Evolutionary conservation across 768 basidiomycete species (phyloP).

Genomic region (Trametes cingulata): DNA sequence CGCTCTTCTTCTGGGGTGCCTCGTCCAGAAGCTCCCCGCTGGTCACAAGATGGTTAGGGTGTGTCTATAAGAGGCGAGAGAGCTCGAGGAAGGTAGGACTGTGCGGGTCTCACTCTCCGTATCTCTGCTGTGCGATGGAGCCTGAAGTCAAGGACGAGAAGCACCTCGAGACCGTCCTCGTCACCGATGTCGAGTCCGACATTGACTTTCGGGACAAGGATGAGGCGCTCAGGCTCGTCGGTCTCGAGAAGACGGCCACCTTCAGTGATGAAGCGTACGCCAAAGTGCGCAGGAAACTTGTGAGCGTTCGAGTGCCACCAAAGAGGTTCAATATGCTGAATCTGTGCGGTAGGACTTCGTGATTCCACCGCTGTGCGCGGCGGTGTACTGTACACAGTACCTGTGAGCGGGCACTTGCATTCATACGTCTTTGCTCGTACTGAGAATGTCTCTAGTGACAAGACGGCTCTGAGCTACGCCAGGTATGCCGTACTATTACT

Average conservation of each 20-base stretch:
- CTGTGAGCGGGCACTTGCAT: slow-evolving; percentile 40
- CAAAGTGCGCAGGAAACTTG: slow-evolving; percentile 59
- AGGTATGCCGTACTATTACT: slow-evolving; percentile 37
- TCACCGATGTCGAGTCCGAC: slow-evolving; percentile 8
- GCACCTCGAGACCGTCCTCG: slow-evolving; percentile 1
- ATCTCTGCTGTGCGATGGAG: background rate
- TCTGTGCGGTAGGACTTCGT: slow-evolving; percentile 42
- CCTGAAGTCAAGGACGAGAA: slow-evolving; percentile 16
- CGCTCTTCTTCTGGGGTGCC: background rate
- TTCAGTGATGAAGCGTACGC: slow-evolving; percentile 65
- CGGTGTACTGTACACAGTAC: slow-evolving; percentile 70
- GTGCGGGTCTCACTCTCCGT: background rate
- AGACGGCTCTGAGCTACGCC: slow-evolving; percentile 70
- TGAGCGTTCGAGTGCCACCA: slow-evolving; percentile 28
- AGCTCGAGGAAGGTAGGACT: background rate
- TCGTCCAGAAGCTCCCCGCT: background rate
- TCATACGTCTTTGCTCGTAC: background rate
- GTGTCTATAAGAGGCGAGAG: background rate
- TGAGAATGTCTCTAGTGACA: slow-evolving; percentile 46
- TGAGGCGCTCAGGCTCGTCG: slow-evolving; percentile 63
- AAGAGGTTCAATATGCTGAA: background rate
- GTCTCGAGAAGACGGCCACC: slow-evolving; percentile 46
- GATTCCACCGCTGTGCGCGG: slow-evolving; percentile 58
- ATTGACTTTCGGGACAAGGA: slow-evolving; percentile 42
- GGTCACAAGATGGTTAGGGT: slow-evolving; percentile 8